Conservation (phyloP, 768 basidiomycete species). For the Naematelia aurantialba region DNA sequence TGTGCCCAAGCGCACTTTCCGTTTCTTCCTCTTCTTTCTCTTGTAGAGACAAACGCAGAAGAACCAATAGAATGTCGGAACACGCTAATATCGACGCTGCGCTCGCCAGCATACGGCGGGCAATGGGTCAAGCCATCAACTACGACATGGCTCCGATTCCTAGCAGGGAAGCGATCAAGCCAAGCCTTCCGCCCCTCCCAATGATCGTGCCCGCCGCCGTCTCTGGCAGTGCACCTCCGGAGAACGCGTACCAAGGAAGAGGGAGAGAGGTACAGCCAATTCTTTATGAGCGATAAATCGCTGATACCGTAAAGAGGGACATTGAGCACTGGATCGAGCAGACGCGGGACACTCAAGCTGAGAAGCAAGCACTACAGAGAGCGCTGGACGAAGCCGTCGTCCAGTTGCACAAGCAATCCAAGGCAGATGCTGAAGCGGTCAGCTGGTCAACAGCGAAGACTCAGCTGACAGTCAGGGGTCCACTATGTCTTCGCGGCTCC, state of each 20-base stretch:
- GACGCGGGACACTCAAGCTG: neutral
- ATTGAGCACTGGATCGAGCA: neutral
- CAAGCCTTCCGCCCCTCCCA: neutral
- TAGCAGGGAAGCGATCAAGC: neutral
- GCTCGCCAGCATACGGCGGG: neutral
- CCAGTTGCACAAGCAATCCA: neutral
- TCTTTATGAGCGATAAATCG: too few species aligned
- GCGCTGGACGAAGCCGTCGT: conserved; percentile 4
- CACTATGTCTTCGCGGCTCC: neutral
- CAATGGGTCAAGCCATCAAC: neutral
- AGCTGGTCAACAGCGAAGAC: neutral
- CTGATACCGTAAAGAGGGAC: neutral
- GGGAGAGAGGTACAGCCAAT: neutral
- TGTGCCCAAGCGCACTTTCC: neutral
- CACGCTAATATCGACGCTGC: neutral
- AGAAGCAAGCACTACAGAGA: neutral
- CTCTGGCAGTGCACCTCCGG: neutral
- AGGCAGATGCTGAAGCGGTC: neutral
- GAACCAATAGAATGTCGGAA: neutral
- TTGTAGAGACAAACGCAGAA: neutral
- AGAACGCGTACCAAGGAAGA: neutral
- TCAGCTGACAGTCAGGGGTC: neutral
- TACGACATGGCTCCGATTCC: neutral
- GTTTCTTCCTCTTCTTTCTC: neutral
- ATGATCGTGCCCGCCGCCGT: too few species aligned